Conservation (phyloP, 2,329 filamentous ascomycete genomes). For the Fusarium mundagurra region DNA sequence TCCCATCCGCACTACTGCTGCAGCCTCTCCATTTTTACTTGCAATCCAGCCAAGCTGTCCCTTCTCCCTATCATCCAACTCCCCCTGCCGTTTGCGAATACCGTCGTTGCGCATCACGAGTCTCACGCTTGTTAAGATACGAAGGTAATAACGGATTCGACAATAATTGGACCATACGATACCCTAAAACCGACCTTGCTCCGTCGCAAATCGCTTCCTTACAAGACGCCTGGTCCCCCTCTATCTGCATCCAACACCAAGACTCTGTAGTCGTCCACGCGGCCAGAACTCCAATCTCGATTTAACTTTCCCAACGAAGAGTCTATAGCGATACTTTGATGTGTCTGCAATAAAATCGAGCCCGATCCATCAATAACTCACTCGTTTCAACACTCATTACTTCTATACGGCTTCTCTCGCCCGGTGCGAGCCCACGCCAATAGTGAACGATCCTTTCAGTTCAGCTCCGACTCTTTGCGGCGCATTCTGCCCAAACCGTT, state of each 20-base stretch:
- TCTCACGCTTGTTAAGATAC: conserved; percentile 25
- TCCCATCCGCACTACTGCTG: conserved; percentile 23
- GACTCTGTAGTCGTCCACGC: conserved; percentile 9
- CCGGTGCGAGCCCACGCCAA: conserved; percentile 40
- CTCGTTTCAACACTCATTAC: conserved; percentile 29
- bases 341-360: conserved; percentile 33
- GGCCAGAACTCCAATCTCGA: conserved; percentile 5
- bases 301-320: background rate
- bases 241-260: conserved; percentile 2
- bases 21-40: conserved; percentile 34
- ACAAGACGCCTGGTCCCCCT: background rate
- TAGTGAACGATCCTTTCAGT: conserved; percentile 12
- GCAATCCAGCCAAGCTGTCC: conserved; percentile 44
- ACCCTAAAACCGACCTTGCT: conserved; percentile 18
- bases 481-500: conserved; percentile 13
- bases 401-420: conserved; percentile 30
- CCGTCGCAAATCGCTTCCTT: conserved; percentile 24
- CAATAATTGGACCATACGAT: conserved; percentile 24
- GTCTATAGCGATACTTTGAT: conserved; percentile 27
- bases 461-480: conserved; percentile 2
- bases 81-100: conserved; percentile 28
- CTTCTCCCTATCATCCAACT: conserved; percentile 24
- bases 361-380: background rate
- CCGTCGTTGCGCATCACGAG: conserved; percentile 36
- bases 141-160: conserved; percentile 22